Evolutionary conservation across 768 basidiomycete genomes (phyloP).

Genomic region (Pleurotus cornucopiae): DNA sequence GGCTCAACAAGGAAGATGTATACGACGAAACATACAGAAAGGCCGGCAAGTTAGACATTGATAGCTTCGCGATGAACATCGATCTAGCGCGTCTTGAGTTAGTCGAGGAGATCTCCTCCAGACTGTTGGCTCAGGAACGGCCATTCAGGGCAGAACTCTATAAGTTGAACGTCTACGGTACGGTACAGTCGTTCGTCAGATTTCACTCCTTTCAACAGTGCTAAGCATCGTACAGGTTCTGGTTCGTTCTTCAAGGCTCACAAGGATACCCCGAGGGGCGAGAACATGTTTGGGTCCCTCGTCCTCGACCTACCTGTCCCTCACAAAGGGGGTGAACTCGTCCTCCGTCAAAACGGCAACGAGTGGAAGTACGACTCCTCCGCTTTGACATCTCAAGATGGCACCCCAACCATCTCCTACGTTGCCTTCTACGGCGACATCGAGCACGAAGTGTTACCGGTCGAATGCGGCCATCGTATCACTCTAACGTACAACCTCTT

Average conservation of each 20-base stretch:
- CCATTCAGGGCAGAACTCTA: conserved; percentile 25
- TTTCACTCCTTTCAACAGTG: background rate
- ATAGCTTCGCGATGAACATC: conserved; percentile 22
- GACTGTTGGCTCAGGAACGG: conserved; percentile 14
- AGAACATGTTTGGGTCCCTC: conserved; percentile 48
- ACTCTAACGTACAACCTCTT: conserved; percentile 41
- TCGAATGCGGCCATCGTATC: conserved; percentile 32
- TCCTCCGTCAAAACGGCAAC: conserved; percentile 28
- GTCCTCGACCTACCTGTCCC: conserved; percentile 44
- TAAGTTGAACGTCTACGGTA: conserved; percentile 36
- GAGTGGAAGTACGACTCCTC: conserved; percentile 36
- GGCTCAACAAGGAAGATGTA: conserved; percentile 23
- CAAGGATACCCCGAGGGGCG: conserved; percentile 40
- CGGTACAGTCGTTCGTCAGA: background rate
- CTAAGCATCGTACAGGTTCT: conserved; percentile 21
- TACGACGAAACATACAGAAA: conserved; percentile 32
- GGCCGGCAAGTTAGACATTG: conserved; percentile 26
- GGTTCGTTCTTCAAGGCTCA: conserved; percentile 49
- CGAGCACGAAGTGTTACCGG: conserved; percentile 33
- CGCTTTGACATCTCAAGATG: conserved; percentile 33
- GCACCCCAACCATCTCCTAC: conserved; percentile 57
- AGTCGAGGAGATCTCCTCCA: conserved; percentile 18
- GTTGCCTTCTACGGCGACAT: conserved; percentile 35
- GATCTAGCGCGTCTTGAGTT: conserved; percentile 19
- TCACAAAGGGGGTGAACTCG: conserved; percentile 40